phyloP scores from a whole-genome alignment of 1,139 yeast species.

The Schwanniomyces etchellsii region DNA sequence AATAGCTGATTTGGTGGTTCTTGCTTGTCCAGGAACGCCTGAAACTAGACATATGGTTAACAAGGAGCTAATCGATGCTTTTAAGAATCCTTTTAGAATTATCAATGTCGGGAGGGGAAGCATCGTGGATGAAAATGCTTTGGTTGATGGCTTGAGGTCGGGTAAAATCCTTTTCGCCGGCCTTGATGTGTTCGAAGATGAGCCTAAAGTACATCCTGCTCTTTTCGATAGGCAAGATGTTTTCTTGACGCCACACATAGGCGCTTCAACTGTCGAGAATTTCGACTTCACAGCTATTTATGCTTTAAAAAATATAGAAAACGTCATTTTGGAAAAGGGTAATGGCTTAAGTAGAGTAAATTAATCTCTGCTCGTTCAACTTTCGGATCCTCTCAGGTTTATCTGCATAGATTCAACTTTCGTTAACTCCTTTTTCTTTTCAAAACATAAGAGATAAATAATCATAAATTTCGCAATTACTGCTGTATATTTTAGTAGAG shows the following conservation, averaged over 20 bases:
- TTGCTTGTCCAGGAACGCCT: slow-evolving; percentile 64
- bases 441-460: too few species aligned
- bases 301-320: slow-evolving; percentile 43
- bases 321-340: slow-evolving; percentile 27
- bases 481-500: too few species aligned
- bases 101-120: slow-evolving; percentile 78
- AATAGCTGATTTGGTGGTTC: slow-evolving; percentile 53
- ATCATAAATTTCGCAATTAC: too few species aligned
- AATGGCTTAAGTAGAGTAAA: slow-evolving; percentile 32
- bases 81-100: slow-evolving; percentile 51
- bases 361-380: too few species aligned
- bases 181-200: slow-evolving; percentile 71
- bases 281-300: slow-evolving; percentile 42
- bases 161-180: slow-evolving; percentile 75
- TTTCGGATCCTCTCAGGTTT: too few species aligned
- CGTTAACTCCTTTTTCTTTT: too few species aligned
- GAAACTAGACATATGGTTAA: slow-evolving; percentile 56
- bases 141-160: slow-evolving; percentile 58
- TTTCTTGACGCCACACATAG: slow-evolving; percentile 72
- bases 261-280: slow-evolving; percentile 58
- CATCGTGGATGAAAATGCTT: slow-evolving; percentile 66
- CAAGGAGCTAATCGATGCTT: slow-evolving; percentile 37
- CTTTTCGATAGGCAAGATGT: slow-evolving; percentile 61
- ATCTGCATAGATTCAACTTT: too few species aligned
- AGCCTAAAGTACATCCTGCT: slow-evolving; percentile 53